These are phyloP conservation scores for Aspergillus asperescens DNA, from an alignment of 495 filamentous ascomycete genomes.

Conservation along the genomic window DNA sequence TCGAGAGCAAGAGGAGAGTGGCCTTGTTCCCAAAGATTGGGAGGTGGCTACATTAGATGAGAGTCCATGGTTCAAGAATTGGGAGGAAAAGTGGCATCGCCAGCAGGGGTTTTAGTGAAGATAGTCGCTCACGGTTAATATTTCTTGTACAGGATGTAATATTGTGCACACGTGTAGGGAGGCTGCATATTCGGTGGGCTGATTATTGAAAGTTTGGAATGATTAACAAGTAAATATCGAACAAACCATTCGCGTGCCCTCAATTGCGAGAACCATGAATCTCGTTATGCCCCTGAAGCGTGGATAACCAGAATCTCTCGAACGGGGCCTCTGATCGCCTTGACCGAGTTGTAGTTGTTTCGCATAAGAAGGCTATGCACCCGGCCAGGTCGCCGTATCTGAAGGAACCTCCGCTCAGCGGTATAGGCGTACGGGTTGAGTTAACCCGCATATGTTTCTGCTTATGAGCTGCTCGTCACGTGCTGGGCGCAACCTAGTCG, in stretches of 20 bases:
- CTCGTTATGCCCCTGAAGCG: neutral
- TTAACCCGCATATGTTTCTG: neutral
- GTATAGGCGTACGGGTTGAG: too few species aligned
- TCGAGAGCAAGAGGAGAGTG: slow-evolving; percentile 62
- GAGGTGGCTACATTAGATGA: slow-evolving; percentile 72
- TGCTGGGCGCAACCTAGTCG: neutral
- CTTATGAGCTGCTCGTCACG: neutral
- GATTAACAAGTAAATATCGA: neutral
- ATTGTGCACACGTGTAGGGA: neutral
- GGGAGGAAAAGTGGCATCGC: slow-evolving; percentile 78
- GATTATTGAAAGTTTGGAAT: neutral
- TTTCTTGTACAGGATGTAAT: slow-evolving; percentile 2
- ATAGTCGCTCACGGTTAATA: slow-evolving; percentile 1
- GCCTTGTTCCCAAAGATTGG: slow-evolving; percentile 60
- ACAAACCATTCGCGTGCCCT: too few species aligned
- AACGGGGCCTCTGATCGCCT: neutral
- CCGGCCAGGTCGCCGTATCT: neutral
- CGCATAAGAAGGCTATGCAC: neutral
- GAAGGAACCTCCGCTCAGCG: neutral
- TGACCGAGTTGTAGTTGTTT: neutral
- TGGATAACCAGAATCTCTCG: neutral
- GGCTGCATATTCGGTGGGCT: neutral
- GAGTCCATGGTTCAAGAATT: slow-evolving; percentile 74
- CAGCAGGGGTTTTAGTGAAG: slow-evolving; percentile 61
- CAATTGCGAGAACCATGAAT: neutral